These are phyloP conservation scores for Coniella vitis DNA, from an alignment of 2,329 filamentous ascomycete species.

Conservation along the genomic window DNA sequence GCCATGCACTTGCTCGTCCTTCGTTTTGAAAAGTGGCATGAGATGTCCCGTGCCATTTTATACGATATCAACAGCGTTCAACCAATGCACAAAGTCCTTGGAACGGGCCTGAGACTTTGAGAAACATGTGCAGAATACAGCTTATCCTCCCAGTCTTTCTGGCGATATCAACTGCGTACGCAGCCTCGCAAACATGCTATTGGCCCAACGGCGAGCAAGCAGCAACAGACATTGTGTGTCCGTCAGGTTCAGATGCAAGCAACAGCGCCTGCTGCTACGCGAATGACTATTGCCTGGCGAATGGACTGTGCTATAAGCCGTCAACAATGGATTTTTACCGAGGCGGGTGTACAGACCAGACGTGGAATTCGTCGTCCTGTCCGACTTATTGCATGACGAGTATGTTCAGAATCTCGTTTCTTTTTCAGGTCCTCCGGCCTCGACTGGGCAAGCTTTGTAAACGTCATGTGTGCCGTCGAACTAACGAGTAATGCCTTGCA, in stretches of 20 bases:
- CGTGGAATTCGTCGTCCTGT: neutral
- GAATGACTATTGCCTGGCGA: slow-evolving; percentile 2
- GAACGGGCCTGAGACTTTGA: too few species aligned
- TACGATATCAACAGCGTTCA: too few species aligned
- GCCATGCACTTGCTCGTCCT: too few species aligned
- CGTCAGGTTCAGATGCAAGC: neutral
- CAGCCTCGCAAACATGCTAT: neutral
- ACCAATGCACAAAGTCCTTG: too few species aligned
- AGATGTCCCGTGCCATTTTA: too few species aligned
- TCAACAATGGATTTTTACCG: slow-evolving; percentile 2
- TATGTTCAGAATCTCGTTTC: neutral
- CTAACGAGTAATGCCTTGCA: neutral
- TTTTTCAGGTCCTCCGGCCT: neutral
- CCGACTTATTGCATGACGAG: neutral
- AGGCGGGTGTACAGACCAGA: slow-evolving; percentile 4
- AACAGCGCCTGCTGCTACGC: slow-evolving; percentile 3
- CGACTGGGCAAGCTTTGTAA: neutral
- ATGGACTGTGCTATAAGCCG: slow-evolving; percentile 1
- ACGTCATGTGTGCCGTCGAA: neutral
- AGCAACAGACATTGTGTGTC: neutral
- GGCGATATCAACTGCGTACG: neutral
- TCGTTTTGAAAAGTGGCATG: too few species aligned
- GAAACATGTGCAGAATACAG: neutral
- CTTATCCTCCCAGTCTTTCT: neutral
- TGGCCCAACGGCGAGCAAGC: neutral